Conservation (phyloP, 1,284 basidiomycete species). For the Trichosporon sp. region DNA sequence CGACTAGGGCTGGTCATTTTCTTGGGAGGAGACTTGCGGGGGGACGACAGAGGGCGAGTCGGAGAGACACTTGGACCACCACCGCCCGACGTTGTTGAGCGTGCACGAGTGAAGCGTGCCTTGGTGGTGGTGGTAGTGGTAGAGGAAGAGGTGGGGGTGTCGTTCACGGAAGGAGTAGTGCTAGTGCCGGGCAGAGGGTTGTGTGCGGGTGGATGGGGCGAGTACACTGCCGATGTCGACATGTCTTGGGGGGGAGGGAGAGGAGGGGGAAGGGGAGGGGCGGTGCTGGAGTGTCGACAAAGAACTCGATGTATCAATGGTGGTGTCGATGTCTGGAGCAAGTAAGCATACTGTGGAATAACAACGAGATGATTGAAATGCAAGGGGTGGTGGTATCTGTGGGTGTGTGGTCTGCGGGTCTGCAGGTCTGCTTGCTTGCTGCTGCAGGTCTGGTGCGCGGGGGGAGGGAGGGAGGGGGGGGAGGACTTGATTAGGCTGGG, state of each 20-base stretch:
- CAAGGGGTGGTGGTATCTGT: neutral
- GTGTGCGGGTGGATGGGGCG: conserved; percentile 10
- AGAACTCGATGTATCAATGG: neutral
- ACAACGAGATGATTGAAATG: neutral
- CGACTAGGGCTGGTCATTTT: conserved; percentile 13
- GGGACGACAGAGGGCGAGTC: conserved; percentile 8
- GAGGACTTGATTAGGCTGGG: neutral
- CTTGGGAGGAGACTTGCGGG: conserved; percentile 16
- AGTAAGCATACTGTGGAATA: conserved; percentile 2
- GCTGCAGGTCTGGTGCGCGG: neutral
- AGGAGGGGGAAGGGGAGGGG: neutral
- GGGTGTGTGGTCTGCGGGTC: neutral
- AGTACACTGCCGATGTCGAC: conserved; percentile 18
- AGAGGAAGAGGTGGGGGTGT: neutral
- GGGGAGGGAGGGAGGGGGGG: neutral
- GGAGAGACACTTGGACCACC: conserved; percentile 13
- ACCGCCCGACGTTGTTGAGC: conserved; percentile 8
- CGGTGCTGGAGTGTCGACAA: neutral
- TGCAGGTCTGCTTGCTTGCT: too few relatives aligned
- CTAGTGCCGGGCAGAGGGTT: neutral
- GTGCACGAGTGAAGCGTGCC: conserved; percentile 9
- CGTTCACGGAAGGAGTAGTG: neutral
- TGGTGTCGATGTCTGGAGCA: neutral
- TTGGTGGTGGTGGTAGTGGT: conserved; percentile 10
- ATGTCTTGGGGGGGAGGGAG: conserved; percentile 2